Evolutionary conservation across 495 filamentous ascomycete species (phyloP).

Genomic region (Penicillium goetzii): DNA sequence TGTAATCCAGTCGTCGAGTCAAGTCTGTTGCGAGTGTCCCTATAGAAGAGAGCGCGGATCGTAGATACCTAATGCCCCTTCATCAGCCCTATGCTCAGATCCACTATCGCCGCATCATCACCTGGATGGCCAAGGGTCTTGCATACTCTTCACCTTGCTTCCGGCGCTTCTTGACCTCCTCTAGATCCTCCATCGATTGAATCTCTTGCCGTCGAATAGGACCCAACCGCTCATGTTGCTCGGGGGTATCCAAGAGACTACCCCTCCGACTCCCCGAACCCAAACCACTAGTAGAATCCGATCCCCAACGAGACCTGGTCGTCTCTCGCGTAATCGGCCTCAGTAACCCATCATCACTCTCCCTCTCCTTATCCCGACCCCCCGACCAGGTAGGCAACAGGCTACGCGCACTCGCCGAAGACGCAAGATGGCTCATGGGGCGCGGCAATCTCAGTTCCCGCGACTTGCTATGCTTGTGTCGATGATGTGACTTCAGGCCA

Average conservation of each 20-base stretch:
- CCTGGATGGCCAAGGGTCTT: neutral
- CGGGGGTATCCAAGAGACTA: constrained; percentile 39
- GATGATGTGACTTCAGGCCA: constrained; percentile 28
- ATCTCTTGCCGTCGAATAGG: constrained; percentile 40
- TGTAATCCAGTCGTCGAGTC: constrained; percentile 78
- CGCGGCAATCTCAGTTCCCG: constrained; percentile 42
- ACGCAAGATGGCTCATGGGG: constrained; percentile 44
- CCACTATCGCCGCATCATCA: neutral
- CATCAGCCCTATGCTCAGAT: constrained; percentile 6
- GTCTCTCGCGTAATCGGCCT: constrained; percentile 40
- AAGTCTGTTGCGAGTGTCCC: constrained; percentile 55
- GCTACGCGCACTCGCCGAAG: constrained; percentile 39
- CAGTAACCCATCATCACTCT: constrained; percentile 39
- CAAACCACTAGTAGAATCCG: constrained; percentile 35
- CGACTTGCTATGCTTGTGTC: constrained; percentile 43
- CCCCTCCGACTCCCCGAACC: constrained; percentile 36
- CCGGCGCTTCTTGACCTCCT: constrained; percentile 42
- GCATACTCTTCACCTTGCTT: constrained; percentile 55
- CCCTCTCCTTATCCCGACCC: constrained; percentile 40
- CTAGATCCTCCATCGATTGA: constrained; percentile 47
- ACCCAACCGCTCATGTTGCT: constrained; percentile 36
- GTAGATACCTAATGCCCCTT: constrained; percentile 37
- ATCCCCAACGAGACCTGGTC: constrained; percentile 40
- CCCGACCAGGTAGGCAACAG: constrained; percentile 43
- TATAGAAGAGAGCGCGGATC: constrained; percentile 41